These are phyloP conservation scores for Ambrosiella cleistominuta DNA, from an alignment of 2,329 filamentous ascomycete species.

Conservation along the genomic window DNA sequence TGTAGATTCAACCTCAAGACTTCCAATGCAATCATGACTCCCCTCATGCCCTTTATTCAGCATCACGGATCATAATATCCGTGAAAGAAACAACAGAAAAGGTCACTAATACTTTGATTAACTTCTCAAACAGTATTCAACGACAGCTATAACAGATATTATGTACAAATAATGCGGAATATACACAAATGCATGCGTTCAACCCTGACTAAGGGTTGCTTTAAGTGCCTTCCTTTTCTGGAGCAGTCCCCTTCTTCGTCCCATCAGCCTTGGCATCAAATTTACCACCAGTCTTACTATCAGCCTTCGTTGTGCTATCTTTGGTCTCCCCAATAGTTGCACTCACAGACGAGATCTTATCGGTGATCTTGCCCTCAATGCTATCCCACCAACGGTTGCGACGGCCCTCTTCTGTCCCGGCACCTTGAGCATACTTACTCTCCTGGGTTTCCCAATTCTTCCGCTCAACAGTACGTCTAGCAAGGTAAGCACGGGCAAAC, in stretches of 20 bases:
- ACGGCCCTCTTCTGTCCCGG: conserved; percentile 32
- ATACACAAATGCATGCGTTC: too few species aligned
- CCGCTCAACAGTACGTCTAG: conserved; percentile 44
- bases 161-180: too few species aligned
- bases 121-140: too few species aligned
- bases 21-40: neutral
- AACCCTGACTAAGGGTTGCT: too few species aligned
- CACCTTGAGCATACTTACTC: conserved; percentile 42
- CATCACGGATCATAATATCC: too few species aligned
- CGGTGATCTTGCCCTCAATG: conserved; percentile 13
- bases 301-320: neutral
- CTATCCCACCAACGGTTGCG: conserved; percentile 22
- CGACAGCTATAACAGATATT: too few species aligned
- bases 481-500: conserved; percentile 52
- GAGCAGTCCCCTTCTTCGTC: neutral
- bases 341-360: conserved; percentile 9
- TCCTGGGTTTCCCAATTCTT: conserved; percentile 54
- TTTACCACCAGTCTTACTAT: neutral
- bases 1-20: neutral
- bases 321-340: neutral
- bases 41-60: too few species aligned
- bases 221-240: neutral
- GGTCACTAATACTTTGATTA: too few species aligned
- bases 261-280: neutral
- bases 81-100: neutral